Base-by-base conservation (phyloP, 73 alveolate genomes). In the Blepharisma japonicum region DNA sequence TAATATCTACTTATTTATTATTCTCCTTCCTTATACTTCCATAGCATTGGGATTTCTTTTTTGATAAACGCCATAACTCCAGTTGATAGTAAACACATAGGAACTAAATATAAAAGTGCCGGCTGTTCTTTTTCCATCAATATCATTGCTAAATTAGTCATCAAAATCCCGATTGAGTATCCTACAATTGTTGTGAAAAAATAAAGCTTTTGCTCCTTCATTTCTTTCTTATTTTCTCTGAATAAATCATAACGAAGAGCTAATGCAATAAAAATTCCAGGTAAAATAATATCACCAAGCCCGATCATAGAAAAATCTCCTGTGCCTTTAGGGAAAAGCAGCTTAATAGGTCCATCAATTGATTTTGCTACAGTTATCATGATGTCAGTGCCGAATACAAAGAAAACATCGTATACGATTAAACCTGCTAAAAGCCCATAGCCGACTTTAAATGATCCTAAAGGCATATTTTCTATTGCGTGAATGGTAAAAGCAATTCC, bases 211-310 rank as follows among this genome's bases (percentile, higher is more conserved):
- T 45, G 67, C 66, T 55, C 48, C 9, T 81, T 70, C 55, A 67
- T 46, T 39, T 86, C 91, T 66, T 55, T 84, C 25, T 80, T 71
- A 51, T 90, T 88, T 74, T 89, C 77, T 72, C 85, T 68, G 55
- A 87, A 91, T 25, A 92, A 82, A 67, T 94, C 99, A 82, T 82
- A 95, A 83, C 98, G 82, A 68, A 96, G 71, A 81, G 96, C 86
- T 68, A 96, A 77, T 11, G 99, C 93, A 68, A 96, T 90, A 79
- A 93, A 96, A 20, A 96, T 90, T 20, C 99, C 99, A 23, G 99
- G 99, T 48, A 96, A 88, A 23, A 96, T 98, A 78, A 96, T 96
- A 81, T 96, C 99, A 14, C 99, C 99, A 27, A 96, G 88, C n/a
- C 99, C 99, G 47, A 96, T 89, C 81, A 96, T 92, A 27, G 96